Percentiles rank a stretch among this genome's conserved stretches.
Evolutionary conservation across 192 early-diverging fungal genomes (phyloP).

Genomic region (Podila horticola): DNA sequence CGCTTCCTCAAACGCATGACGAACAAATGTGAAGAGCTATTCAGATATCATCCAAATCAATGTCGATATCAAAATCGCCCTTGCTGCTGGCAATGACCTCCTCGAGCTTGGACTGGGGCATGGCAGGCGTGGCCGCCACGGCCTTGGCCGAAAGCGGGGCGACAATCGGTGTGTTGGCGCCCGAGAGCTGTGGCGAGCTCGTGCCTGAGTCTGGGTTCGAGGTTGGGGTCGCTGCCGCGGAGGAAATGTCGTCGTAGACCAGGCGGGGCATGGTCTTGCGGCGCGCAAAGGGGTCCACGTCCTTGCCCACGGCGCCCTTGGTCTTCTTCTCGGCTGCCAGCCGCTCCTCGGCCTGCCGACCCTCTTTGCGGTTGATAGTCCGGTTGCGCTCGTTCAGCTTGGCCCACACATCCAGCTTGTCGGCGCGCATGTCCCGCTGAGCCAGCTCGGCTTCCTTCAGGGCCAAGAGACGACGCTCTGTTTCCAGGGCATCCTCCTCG

Average conservation of each 20-base stretch:
- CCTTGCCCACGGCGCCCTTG: slow-evolving; percentile 15
- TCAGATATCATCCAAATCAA: slow-evolving; percentile 36
- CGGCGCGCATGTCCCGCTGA: slow-evolving; percentile 26
- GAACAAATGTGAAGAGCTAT: neutral
- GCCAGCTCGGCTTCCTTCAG: slow-evolving; percentile 30
- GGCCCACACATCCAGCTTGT: slow-evolving; percentile 61
- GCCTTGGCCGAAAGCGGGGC: slow-evolving; percentile 9
- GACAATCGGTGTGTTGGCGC: neutral
- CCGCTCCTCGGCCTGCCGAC: slow-evolving; percentile 53
- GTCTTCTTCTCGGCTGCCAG: slow-evolving; percentile 29
- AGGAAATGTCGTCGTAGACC: slow-evolving; percentile 36
- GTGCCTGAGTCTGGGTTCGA: slow-evolving; percentile 18
- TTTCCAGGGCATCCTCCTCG: slow-evolving; percentile 63
- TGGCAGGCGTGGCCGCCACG: slow-evolving; percentile 34
- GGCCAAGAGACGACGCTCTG: slow-evolving; percentile 53
- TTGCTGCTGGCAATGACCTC: slow-evolving; percentile 40
- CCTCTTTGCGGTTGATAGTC: slow-evolving; percentile 55
- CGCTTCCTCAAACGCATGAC: no score
- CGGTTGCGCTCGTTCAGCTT: slow-evolving; percentile 67
- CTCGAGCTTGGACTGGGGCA: slow-evolving; percentile 37
- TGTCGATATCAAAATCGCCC: slow-evolving; percentile 42
- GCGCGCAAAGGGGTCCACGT: slow-evolving; percentile 52
- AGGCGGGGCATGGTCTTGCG: slow-evolving; percentile 47
- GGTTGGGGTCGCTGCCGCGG: slow-evolving; percentile 9
- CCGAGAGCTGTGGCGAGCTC: slow-evolving; percentile 2